Base-by-base conservation (phyloP, 2,329 filamentous ascomycete genomes). In the Parafenestella ontariensis region DNA sequence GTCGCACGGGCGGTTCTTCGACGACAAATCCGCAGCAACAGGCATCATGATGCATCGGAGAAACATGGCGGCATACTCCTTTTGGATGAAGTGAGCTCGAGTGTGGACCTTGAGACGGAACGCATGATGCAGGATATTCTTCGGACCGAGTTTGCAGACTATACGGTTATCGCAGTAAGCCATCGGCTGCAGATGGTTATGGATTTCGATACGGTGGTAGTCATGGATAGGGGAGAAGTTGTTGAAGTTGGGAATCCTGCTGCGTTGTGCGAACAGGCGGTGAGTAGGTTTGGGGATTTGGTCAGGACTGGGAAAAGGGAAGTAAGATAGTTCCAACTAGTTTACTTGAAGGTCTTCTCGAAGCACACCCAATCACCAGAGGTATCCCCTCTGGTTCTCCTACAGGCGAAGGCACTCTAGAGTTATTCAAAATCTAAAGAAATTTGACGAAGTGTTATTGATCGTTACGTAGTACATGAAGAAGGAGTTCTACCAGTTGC, bases 51-150 rank as follows among this genome's bases (percentile, higher is more conserved):
- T n/a, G 58, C 7, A 51, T 53, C 24, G 37, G 54, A 17, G 34
- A 49, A 17, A 36, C 37, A 52, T 17, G 48, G 59, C 21, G 59
- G 59, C 3, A 57, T 70, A 15, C 21, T 70, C 29, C 39, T 70
- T 7, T 29, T 66, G 29, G 65, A 66, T 28, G 63, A 66, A 41
- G 56, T 56, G 8, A 64, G 48, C 24, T 49, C 60, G 37, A 83
- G 79, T 49, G 79, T 87, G 18, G 85, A 87, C 64, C 72, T 76
- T 15, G 79, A 78, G 51, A 87, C 84, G 3, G 85, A 87, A 59
- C 76, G 78, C 29, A 73, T 79, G 24, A 85, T 87, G 73, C 82
- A 86, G 65, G 73, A 76, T 21, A 76, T 85, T 31, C 81, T 87
- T 46, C 76, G 81, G 50, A 74, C 77, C 21, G 74, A 77, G 31